Base-by-base conservation (phyloP, 1,284 basidiomycete genomes). In the Takashimella tepidaria region DNA sequence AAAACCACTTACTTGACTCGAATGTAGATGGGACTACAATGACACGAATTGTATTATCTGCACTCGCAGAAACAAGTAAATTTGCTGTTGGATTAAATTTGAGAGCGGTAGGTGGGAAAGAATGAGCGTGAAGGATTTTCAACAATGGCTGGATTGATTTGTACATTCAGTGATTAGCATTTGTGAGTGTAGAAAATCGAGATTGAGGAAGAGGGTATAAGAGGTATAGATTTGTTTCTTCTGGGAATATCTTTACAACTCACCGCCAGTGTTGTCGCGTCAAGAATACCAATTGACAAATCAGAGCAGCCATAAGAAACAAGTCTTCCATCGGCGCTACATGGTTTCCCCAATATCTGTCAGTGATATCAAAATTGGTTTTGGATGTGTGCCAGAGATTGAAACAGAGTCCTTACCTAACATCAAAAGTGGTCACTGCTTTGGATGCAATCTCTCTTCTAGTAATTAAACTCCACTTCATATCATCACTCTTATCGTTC, bases 241-340 rank as follows among this genome's bases (percentile, higher is more conserved):
- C 26, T 22, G 42, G 23, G 20, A 41, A 6, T n/a, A n/a, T n/a
- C n/a, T n/a, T 2, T 20, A 21, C 10, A 8, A 78, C 86, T 70
- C 71, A 95, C 92, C 46, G 83, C 81, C 31, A 98, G 75, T 1
- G 85, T 91, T 52, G 78, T 79, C 3, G 90, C 81, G 69, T 98
- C 92, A 41, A 98, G 72, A 49, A 98, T 79, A 12, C 90, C 87
- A 54, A 98, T 83, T 40, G 84, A 86, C 47, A 89, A 80, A 73
- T 98, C 92, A 10, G 92, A 93, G 5, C 85, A 86, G 4, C 92
- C 93, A 66, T 86, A 92, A 0, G 88, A 91, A 5, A 98, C 74
- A 42, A 89, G 78, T 53, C 81, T 83, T 0, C 96, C 95, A 67
- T 92, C 84, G 41, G 83, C 76, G 66, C 91, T 93, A 47, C n/a